Evolutionary conservation across 306 rosid species (phyloP), one percentile per base, ranked within the genome.

Genomic region (Astragalus membranaceus): DNA sequence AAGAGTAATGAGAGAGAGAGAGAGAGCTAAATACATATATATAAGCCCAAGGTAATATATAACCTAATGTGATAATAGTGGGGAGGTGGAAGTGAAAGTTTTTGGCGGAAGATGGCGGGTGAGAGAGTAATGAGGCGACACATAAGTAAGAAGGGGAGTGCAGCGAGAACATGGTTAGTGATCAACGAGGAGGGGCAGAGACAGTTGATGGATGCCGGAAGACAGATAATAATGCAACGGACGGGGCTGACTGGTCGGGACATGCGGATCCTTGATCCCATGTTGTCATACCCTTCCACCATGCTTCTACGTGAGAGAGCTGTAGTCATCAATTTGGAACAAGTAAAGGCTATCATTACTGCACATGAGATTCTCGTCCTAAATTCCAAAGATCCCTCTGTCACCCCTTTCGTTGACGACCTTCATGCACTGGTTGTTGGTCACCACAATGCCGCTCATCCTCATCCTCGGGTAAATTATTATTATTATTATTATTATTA

Each of bases 331-430:
- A 92, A 89, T 63, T 70, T 92, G 79, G 96, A 92, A 76, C 95
- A 92, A 66, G 86, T 89, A 64, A 89, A 89, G 41, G 95, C 95
- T 48, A 89, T 92, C 63, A 79, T 92, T 70, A 89, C 95, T 9
- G 89, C 96, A 0, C 84, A 88, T 5, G 88, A 92, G 42, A 87
- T 89, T 41, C 83, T 92, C 17, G 43, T 92, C 69, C 75, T 92
- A 64, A 86, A 92, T 65, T 85, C 91, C 15, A 78, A 76, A 15
- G 92, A 89, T 73, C 96, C 92, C 0, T 83, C 89, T 10, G 95
- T 89, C 26, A 77, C 67, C 30, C 92, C 98, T 10, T 88, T 89
- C 20, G 80, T 92, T 10, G 83, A 85, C 2, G 79, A 86, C 72
- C 89, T 92, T 79, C 91, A 79, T 61, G 36, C 78, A 10, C 61